A percentile compares a stretch with the other conserved stretches of the same genome.
These are phyloP conservation scores for Colletotrichum sp. DNA, from an alignment of 2,329 filamentous ascomycete genomes.

Conservation along the genomic window DNA sequence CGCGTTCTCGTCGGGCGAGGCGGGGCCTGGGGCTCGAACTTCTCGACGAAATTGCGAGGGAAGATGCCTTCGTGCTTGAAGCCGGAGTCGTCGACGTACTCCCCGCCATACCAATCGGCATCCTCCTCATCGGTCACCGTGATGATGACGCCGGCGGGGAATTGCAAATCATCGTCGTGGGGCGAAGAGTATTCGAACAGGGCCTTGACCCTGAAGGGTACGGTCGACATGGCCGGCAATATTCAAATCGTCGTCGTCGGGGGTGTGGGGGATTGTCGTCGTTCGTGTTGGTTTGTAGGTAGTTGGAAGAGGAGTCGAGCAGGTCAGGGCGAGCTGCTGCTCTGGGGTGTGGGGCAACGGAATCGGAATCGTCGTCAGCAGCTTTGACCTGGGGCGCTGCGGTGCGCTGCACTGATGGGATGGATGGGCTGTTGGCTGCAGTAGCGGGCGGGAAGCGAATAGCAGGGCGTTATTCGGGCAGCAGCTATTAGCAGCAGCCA, in stretches of 20 bases:
- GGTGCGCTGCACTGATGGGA: neutral
- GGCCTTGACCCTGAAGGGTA: constrained; percentile 92
- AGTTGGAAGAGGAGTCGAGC: constrained; percentile 17
- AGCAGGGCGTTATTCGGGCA: neutral
- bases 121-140: constrained; percentile 93
- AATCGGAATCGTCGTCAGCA: constrained; percentile 23
- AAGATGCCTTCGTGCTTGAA: constrained; percentile 85
- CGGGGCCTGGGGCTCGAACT: constrained; percentile 89
- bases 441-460: neutral
- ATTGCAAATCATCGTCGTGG: constrained; percentile 95
- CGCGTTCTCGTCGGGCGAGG: constrained; percentile 81
- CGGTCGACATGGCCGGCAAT: constrained; percentile 38
- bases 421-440: constrained; percentile 7
- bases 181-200: constrained; percentile 92
- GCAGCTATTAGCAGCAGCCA: neutral
- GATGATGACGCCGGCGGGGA: constrained; percentile 85
- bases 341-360: constrained; percentile 18
- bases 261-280: neutral
- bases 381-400: constrained; percentile 12
- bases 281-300: neutral
- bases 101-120: constrained; percentile 90
- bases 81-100: constrained; percentile 81
- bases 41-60: constrained; percentile 96
- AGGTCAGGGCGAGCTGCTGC: constrained; percentile 15
- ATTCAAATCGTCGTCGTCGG: constrained; percentile 5